These are phyloP conservation scores for Davidsoniella virescens DNA, from an alignment of 2,329 filamentous ascomycete species.

Conservation along the genomic window DNA sequence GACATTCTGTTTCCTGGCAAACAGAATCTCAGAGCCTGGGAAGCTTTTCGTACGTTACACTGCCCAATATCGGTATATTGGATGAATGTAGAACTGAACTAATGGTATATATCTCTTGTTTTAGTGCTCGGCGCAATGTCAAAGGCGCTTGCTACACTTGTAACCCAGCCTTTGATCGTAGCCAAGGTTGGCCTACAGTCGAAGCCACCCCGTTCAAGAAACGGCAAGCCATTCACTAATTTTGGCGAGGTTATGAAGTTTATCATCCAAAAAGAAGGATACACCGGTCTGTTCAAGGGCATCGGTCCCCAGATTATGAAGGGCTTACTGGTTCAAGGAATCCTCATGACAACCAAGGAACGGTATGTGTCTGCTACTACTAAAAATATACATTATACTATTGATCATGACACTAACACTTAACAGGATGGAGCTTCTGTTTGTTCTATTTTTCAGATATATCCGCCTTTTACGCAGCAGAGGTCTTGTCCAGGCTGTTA, in stretches of 20 bases:
- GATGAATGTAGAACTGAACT: neutral
- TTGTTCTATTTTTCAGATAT: constrained; percentile 74
- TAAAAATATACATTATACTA: neutral
- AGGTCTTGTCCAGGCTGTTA: constrained; percentile 5
- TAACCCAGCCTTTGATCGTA: constrained; percentile 88
- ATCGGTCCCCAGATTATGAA: constrained; percentile 90
- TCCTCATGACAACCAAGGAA: constrained; percentile 99
- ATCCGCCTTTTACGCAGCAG: constrained; percentile 48
- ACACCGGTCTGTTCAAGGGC: constrained; percentile 80
- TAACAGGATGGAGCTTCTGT: constrained; percentile 66
- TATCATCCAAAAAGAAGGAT: constrained; percentile 77
- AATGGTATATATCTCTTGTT: neutral
- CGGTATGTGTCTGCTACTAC: constrained; percentile 36
- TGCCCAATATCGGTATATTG: neutral
- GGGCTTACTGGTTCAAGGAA: constrained; percentile 80
- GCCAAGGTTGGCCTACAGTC: constrained; percentile 95
- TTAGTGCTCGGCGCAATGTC: constrained; percentile 81
- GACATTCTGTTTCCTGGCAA: constrained; percentile 63
- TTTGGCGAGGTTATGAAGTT: constrained; percentile 92
- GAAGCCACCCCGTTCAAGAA: constrained; percentile 65
- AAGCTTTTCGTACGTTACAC: constrained; percentile 67
- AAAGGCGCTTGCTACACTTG: constrained; percentile 80
- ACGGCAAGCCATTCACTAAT: constrained; percentile 83
- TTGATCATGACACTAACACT: neutral
- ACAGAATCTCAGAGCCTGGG: constrained; percentile 58